These are phyloP conservation scores for Cyberlindnera maclurae DNA, from an alignment of 805 yeast species.

Conservation along the genomic window DNA sequence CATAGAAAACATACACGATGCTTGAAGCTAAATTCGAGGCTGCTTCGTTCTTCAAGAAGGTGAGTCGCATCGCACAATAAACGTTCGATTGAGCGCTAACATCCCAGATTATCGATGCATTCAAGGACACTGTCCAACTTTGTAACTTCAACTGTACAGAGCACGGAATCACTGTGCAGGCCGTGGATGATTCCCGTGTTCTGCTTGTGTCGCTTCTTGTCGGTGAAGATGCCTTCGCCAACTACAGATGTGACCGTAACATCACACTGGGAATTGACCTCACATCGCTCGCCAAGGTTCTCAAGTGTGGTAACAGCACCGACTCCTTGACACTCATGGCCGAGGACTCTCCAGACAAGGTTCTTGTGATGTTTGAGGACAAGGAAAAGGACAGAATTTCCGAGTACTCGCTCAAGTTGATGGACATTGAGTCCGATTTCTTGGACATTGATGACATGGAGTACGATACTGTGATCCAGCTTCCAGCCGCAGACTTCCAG, in stretches of 20 bases:
- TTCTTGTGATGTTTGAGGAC: slow-evolving; percentile 83
- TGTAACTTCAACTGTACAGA: slow-evolving; percentile 98
- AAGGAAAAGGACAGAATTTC: slow-evolving; percentile 84
- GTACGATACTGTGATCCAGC: slow-evolving; percentile 74
- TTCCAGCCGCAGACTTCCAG: slow-evolving; percentile 86
- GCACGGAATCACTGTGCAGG: slow-evolving; percentile 91
- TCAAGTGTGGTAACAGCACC: slow-evolving; percentile 85
- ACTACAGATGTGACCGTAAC: slow-evolving; percentile 92
- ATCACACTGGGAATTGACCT: slow-evolving; percentile 88
- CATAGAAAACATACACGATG: slow-evolving; percentile 39
- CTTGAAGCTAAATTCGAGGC: slow-evolving; percentile 95
- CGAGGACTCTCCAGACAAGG: slow-evolving; percentile 77
- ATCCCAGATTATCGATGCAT: slow-evolving; percentile 71
- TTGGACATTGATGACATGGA: slow-evolving; percentile 91
- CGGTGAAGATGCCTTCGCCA: slow-evolving; percentile 82
- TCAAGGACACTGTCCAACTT: slow-evolving; percentile 88
- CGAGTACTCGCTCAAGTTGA: slow-evolving; percentile 83
- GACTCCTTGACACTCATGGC: slow-evolving; percentile 86
- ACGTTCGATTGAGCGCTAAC: slow-evolving; percentile 22
- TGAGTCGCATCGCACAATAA: slow-evolving; percentile 1
- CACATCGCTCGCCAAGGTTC: slow-evolving; percentile 77
- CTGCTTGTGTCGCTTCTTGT: slow-evolving; percentile 81
- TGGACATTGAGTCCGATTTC: slow-evolving; percentile 95
- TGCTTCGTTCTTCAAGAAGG: slow-evolving; percentile 82
- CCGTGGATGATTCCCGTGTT: slow-evolving; percentile 96